A percentile compares a stretch with the other conserved stretches of the same genome.
phyloP scores from a whole-genome alignment of 768 basidiomycete species.

The Pleurotus cornucopiae region DNA sequence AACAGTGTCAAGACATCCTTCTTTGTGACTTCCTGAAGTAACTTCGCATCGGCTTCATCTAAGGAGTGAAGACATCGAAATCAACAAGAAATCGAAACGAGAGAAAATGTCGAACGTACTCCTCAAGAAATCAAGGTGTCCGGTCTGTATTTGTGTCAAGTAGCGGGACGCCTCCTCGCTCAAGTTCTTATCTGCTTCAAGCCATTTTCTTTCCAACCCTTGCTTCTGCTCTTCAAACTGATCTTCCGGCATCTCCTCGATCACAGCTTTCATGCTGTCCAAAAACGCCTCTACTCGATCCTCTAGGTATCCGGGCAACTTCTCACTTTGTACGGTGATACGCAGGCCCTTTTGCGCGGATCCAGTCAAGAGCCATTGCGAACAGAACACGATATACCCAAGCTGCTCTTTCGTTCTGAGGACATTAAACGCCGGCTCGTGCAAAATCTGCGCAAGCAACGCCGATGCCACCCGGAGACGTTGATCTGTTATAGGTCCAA shows the following conservation, averaged over 20 bases:
- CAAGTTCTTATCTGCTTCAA: conserved; percentile 87
- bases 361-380: conserved; percentile 53
- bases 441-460: conserved; percentile 78
- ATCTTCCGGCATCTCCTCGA: conserved; percentile 65
- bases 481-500: conserved; percentile 66
- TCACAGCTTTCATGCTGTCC: conserved; percentile 58
- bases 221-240: conserved; percentile 78
- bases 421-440: conserved; percentile 89
- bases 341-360: conserved; percentile 71
- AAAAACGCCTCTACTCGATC: conserved; percentile 87
- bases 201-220: conserved; percentile 75
- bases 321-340: conserved; percentile 87
- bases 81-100: not conserved
- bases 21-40: conserved; percentile 64
- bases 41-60: conserved; percentile 73
- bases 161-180: conserved; percentile 72
- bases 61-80: conserved; percentile 11
- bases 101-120: conserved; percentile 44
- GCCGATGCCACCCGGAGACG: conserved; percentile 60
- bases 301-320: conserved; percentile 75
- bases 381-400: conserved; percentile 83
- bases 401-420: conserved; percentile 94
- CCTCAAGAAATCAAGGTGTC: conserved; percentile 83
- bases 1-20: conserved; percentile 73
- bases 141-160: conserved; percentile 67